Evolutionary conservation across 2,329 filamentous ascomycete genomes (phyloP), one percentile per base, ranked within the genome.

Genomic region (Penicillium griseofulvum): DNA sequence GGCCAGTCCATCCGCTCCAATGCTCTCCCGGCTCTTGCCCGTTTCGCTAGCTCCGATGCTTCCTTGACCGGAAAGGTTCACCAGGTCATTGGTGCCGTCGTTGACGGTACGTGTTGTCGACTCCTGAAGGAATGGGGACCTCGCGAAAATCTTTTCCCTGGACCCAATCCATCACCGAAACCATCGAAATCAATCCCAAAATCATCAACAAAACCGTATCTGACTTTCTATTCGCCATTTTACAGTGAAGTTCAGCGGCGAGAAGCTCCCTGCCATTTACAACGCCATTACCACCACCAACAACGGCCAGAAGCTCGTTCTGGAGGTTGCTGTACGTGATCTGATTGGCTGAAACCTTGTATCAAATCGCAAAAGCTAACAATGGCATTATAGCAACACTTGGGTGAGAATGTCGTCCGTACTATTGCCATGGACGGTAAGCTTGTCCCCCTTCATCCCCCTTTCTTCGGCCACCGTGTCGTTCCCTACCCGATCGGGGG

Each of bases 401-500:
- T 99, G 80, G 94, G 94, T 83, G 90, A 99, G 85, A 96, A 91
- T 84, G 90, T 97, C 76, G 94, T 99, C 79, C 88, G 94, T 80
- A 96, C 91, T 81, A 99, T 99, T 96, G 94, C 94, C 81, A 99
- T 99, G 94, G 94, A 99, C 82, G 94, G 93, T 95, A 87, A 80
- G 86, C 78, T 65, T 53, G 6, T 43, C 38, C 46, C 49, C 31
- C 49, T 41, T 49, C 48, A 31, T 44, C 54, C 41, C 53, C 54
- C 36, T 55, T 47, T 47, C 56, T 29, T 28, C 58, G 61, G 61
- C 61, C 63, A 62, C 54, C 60, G 61, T 62, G 62, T 65, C 54
- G 57, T 57, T 56, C 58, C 54, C 54, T 57, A 51, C 33, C 52
- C 44, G 53, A 56, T 59, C 49, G 56, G 58, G 53, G 52, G 58